A percentile compares a stretch with the other conserved stretches of the same genome.
Conservation (phyloP, 2,329 filamentous ascomycete genomes). For the Aureobasidium vineae region DNA sequence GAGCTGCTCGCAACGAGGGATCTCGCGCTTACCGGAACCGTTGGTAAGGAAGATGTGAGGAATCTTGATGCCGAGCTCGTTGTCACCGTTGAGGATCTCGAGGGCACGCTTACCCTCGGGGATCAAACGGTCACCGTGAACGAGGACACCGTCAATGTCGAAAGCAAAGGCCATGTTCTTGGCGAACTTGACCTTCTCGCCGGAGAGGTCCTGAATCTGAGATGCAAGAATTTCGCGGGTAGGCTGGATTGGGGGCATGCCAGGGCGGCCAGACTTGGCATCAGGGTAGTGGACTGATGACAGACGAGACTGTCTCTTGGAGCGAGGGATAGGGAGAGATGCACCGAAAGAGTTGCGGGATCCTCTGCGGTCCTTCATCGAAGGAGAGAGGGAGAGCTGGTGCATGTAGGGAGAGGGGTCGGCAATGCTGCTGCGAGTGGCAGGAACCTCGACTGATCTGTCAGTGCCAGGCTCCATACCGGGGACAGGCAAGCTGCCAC, state of each 20-base stretch:
- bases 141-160: slow-evolving; percentile 73
- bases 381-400: slow-evolving; percentile 65
- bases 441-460: slow-evolving; percentile 66
- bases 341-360: slow-evolving; percentile 76
- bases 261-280: slow-evolving; percentile 51
- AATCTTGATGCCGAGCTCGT: slow-evolving; percentile 76
- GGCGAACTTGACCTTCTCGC: slow-evolving; percentile 64
- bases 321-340: slow-evolving; percentile 68
- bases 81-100: slow-evolving; percentile 71
- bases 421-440: slow-evolving; percentile 65
- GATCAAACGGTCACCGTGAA: slow-evolving; percentile 69
- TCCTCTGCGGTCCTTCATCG: slow-evolving; percentile 63
- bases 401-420: slow-evolving; percentile 71
- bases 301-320: slow-evolving; percentile 66
- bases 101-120: slow-evolving; percentile 65
- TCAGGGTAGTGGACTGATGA: slow-evolving; percentile 59
- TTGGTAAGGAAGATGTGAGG: slow-evolving; percentile 73
- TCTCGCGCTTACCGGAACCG: slow-evolving; percentile 69
- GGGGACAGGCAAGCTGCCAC: slow-evolving; percentile 44
- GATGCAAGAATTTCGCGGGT: slow-evolving; percentile 67
- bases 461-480: slow-evolving; percentile 40
- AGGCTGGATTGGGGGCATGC: slow-evolving; percentile 59
- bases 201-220: slow-evolving; percentile 66
- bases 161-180: slow-evolving; percentile 84
- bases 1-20: slow-evolving; percentile 63